Evolutionary conservation across 305 asterid species (phyloP).

Genomic region (Plantago coronopus): DNA sequence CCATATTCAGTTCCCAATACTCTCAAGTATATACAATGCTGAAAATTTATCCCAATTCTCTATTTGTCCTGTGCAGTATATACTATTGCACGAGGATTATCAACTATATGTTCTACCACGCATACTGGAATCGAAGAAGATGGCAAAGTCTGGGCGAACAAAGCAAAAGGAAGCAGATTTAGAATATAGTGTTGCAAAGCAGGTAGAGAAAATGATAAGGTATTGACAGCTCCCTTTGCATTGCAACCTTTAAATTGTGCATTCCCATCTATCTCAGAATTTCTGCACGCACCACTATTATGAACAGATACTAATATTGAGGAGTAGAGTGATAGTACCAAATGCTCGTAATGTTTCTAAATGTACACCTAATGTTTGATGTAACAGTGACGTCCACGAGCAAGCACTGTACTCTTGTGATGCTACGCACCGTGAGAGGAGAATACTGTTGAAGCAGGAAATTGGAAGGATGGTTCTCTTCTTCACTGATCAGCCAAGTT

Average conservation of each 20-base stretch:
- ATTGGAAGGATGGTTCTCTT: conserved; percentile 97
- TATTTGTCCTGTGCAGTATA: conserved; percentile 49
- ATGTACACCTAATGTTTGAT: conserved; percentile 25
- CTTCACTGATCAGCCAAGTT: conserved; percentile 97
- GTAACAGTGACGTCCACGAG: conserved; percentile 91
- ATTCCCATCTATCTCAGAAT: conserved; percentile 1
- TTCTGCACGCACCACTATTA: neutral
- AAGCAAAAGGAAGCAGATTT: conserved; percentile 98
- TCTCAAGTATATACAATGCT: neutral
- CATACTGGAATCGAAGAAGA: conserved; percentile 87
- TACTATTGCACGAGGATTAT: conserved; percentile 91
- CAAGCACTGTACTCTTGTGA: conserved; percentile 85
- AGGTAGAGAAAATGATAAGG: conserved; percentile 99
- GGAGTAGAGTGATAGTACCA: neutral
- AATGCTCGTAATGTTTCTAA: neutral
- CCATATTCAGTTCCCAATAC: neutral
- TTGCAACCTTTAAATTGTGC: conserved; percentile 10
- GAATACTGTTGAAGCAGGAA: conserved; percentile 93
- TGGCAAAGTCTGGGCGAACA: conserved; percentile 95
- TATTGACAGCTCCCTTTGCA: conserved; percentile 29
- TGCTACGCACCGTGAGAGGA: conserved; percentile 86
- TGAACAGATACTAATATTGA: neutral
- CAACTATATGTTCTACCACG: conserved; percentile 82
- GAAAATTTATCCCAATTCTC: neutral
- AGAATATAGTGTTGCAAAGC: conserved; percentile 99